These are phyloP conservation scores for Coelastrella sp. DNA, from an alignment of 139 green algal genomes.

Conservation along the genomic window DNA sequence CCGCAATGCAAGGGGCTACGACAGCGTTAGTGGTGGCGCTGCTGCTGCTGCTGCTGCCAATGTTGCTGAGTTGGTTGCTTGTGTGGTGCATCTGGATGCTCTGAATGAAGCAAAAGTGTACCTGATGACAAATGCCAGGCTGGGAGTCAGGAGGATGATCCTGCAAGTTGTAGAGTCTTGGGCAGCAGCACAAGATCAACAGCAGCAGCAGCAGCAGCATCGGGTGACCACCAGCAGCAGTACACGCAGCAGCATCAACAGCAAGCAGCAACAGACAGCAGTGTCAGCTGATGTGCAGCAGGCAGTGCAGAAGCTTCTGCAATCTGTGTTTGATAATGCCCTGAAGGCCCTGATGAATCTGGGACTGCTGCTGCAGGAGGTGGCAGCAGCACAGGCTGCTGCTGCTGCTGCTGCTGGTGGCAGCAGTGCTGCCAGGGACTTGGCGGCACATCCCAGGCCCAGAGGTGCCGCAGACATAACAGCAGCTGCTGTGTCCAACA, in stretches of 20 bases:
- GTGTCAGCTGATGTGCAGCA: background rate
- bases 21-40: background rate
- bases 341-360: slow-evolving; percentile 56
- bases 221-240: background rate
- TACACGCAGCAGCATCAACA: slow-evolving; percentile 26
- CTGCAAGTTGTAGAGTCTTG: slow-evolving; percentile 27
- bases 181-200: background rate
- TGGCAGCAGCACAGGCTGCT: slow-evolving; percentile 37
- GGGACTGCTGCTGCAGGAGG: slow-evolving; percentile 49
- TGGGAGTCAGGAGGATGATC: slow-evolving; percentile 31
- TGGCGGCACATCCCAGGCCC: too few species aligned
- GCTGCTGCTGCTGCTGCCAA: slow-evolving; percentile 41
- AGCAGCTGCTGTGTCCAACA: slow-evolving; percentile 20
- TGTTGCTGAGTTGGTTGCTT: background rate
- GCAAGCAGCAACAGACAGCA: background rate
- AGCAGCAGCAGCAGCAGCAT: slow-evolving; percentile 34
- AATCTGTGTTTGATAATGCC: slow-evolving; percentile 61
- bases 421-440: background rate
- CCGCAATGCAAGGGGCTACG: background rate
- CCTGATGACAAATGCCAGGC: slow-evolving; percentile 51
- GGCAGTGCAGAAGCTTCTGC: slow-evolving; percentile 43
- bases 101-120: slow-evolving; percentile 23
- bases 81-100: slow-evolving; percentile 21
- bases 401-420: slow-evolving; percentile 2
- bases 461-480: background rate